phyloP scores from a whole-genome alignment of 1,284 basidiomycete genomes.

The Malassezia pachydermatis region DNA sequence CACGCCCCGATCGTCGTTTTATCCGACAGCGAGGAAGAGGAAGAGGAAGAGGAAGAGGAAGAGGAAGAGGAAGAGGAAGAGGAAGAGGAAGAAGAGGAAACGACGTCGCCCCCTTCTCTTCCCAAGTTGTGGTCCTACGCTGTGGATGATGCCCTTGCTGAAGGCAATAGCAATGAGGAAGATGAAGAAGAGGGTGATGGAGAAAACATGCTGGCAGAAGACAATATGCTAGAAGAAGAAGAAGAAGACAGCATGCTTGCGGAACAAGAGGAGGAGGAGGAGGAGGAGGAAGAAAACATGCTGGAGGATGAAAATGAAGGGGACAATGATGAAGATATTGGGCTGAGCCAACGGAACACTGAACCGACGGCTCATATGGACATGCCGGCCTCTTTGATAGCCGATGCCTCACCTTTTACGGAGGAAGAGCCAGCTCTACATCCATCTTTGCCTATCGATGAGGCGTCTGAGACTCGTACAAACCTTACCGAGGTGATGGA shows the following conservation, averaged over 20 bases:
- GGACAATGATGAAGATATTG: too few species aligned
- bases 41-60: neutral
- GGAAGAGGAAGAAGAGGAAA: neutral
- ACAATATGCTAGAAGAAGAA: neutral
- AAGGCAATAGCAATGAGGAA: neutral
- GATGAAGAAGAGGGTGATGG: neutral
- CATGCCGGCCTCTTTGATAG: too few species aligned
- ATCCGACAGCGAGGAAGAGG: conserved; percentile 1
- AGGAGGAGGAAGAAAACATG: neutral
- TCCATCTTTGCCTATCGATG: too few species aligned
- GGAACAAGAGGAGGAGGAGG: neutral
- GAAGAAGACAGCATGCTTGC: neutral
- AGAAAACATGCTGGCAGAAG: neutral
- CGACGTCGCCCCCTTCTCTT: too few species aligned
- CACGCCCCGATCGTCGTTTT: conserved; percentile 1
- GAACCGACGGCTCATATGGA: too few species aligned
- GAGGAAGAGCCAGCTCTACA: too few species aligned
- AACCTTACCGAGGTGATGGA: too few species aligned
- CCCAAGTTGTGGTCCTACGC: too few species aligned
- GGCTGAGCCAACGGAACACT: too few species aligned
- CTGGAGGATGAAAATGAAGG: neutral
- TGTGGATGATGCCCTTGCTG: too few species aligned
- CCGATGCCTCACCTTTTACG: too few species aligned
- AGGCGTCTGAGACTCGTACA: too few species aligned
- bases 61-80: neutral